Evolutionary conservation across 148 eudicot genomes (phyloP).

Genomic region (Amaranthus palmeri): DNA sequence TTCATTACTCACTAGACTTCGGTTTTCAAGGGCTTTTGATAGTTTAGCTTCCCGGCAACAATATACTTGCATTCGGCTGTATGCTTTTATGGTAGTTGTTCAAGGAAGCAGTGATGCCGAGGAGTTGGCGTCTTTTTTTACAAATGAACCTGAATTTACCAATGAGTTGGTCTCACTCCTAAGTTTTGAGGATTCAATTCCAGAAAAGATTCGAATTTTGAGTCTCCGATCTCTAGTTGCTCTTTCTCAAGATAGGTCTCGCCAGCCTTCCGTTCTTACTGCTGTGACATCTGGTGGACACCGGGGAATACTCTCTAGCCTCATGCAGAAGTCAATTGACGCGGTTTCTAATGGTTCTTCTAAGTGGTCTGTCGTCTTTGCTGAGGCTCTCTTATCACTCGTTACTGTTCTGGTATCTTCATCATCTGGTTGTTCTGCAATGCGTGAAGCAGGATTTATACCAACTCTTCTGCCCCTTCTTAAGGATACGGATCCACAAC

Average conservation of each 20-base stretch:
- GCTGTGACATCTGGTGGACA: constrained; percentile 99
- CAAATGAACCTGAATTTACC: constrained; percentile 90
- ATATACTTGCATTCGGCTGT: constrained; percentile 79
- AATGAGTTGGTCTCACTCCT: constrained; percentile 84
- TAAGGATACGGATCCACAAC: constrained; percentile 89
- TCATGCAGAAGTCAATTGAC: constrained; percentile 94
- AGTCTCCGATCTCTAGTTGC: constrained; percentile 83
- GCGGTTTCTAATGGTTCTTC: constrained; percentile 63
- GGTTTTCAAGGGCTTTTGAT: constrained; percentile 87
- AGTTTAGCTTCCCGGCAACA: constrained; percentile 67
- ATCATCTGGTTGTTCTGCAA: constrained; percentile 90
- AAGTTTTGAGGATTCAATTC: constrained; percentile 75
- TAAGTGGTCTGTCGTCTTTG: constrained; percentile 82
- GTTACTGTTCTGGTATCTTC: constrained; percentile 88
- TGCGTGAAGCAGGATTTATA: constrained; percentile 99
- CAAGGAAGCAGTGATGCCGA: constrained; percentile 84
- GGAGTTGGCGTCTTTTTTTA: constrained; percentile 73
- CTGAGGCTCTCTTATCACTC: constrained; percentile 86
- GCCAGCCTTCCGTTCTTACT: constrained; percentile 76
- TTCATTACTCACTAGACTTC: constrained; percentile 76
- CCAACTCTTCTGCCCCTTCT: constrained; percentile 95
- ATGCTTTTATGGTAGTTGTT: constrained; percentile 86
- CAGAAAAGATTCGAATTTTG: constrained; percentile 76
- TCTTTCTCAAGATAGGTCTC: constrained; percentile 89
- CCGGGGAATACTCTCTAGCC: constrained; percentile 95